phyloP scores from a whole-genome alignment of 148 eudicot genomes.

The Oxyria digyna region DNA sequence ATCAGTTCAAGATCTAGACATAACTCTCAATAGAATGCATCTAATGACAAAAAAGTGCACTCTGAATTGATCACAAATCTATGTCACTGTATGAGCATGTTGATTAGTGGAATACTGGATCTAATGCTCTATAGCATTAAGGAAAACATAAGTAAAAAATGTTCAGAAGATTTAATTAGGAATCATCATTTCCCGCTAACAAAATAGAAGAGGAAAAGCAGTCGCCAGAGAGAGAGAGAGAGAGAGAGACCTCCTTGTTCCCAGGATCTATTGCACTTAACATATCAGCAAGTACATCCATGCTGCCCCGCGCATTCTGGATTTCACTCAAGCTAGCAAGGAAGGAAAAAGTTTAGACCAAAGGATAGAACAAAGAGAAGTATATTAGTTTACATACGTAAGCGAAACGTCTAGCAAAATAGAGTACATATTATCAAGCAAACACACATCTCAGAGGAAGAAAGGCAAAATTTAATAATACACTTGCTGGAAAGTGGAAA shows the following conservation, averaged over 20 bases:
- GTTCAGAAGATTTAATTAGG: background rate
- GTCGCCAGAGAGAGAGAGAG: constrained; percentile 13
- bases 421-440: background rate
- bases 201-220: background rate
- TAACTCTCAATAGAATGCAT: background rate
- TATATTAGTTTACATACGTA: background rate
- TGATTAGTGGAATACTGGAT: background rate
- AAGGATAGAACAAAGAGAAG: background rate
- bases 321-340: constrained; percentile 46
- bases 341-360: background rate
- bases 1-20: background rate
- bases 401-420: background rate
- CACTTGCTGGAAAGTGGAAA: background rate
- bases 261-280: constrained; percentile 54
- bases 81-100: background rate
- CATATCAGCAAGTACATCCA: constrained; percentile 75
- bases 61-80: background rate
- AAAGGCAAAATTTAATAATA: background rate
- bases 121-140: background rate
- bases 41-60: background rate
- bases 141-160: background rate
- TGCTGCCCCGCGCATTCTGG: constrained; percentile 61
- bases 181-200: background rate
- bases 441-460: background rate
- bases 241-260: constrained; percentile 45